phyloP scores from a whole-genome alignment of 768 basidiomycete species.

The Tephrocybe sp. region DNA sequence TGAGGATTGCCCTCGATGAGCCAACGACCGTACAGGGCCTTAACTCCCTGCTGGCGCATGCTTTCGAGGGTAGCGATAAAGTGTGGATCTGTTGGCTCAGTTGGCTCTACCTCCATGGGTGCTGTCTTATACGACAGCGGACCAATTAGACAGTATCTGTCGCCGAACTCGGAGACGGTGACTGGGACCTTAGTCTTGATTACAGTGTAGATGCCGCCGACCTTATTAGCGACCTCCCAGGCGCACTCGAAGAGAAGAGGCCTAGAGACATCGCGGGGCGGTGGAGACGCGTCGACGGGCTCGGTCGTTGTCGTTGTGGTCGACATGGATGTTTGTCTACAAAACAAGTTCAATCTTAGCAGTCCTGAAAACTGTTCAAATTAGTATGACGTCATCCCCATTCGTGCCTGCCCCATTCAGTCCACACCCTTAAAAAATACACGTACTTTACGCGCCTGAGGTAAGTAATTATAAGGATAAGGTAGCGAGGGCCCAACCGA shows the following conservation, averaged over 20 bases:
- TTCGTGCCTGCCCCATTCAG: slow-evolving; percentile 3
- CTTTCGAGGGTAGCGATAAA: slow-evolving; percentile 72
- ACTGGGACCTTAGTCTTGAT: slow-evolving; percentile 99
- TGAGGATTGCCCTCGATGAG: slow-evolving; percentile 95
- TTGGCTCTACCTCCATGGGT: slow-evolving; percentile 97
- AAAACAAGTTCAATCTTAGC: not conserved
- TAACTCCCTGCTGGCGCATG: slow-evolving; percentile 91
- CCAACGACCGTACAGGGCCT: slow-evolving; percentile 95
- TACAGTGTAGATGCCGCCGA: slow-evolving; percentile 99
- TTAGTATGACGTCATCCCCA: slow-evolving; percentile 13
- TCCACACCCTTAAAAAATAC: not conserved
- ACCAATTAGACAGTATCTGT: slow-evolving; percentile 94
- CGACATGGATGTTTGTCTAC: slow-evolving; percentile 11
- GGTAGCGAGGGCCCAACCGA: not conserved
- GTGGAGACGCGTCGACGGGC: slow-evolving; percentile 25
- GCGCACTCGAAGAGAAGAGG: slow-evolving; percentile 92
- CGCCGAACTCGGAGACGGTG: slow-evolving; percentile 94
- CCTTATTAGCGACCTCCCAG: slow-evolving; percentile 99
- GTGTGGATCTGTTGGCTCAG: slow-evolving; percentile 83
- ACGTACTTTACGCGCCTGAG: not conserved
- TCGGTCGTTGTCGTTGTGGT: slow-evolving; percentile 27
- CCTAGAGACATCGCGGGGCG: slow-evolving; percentile 71
- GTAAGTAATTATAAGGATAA: too few relatives aligned
- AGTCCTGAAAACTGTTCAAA: slow-evolving; percentile 4
- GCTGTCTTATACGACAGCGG: slow-evolving; percentile 99